Base-by-base conservation (phyloP, 2,329 filamentous ascomycete species). In the Orbilia brochopaga region DNA sequence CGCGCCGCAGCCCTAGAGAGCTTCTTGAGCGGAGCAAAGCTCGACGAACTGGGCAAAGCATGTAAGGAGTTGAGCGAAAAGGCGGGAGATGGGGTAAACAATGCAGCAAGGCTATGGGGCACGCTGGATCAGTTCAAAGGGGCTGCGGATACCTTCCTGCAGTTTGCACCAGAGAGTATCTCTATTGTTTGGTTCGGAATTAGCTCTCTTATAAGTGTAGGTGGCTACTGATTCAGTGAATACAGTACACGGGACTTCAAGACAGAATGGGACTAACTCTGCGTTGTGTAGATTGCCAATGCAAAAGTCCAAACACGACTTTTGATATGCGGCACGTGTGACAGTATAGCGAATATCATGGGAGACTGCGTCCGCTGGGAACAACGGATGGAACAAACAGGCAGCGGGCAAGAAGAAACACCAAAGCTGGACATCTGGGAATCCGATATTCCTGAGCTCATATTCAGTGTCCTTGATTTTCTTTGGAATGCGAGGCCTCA, bases 171-270 rank as follows among this genome's bases (percentile, higher is more conserved):
- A 21, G 64, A 69, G 56, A 69, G 56, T 42, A 56, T 69, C 6
- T 69, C 64, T 11, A 69, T 69, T 32, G 64, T 69, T 51, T 69
- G 64, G 64, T 69, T 69, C 35, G 64, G 64, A 7, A 69, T 69
- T 15, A 69, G 64, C 35, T 61, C 64, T 2, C 50, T 67, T 35
- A 67, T 67, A 7, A 23, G 55, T 11, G 63, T 60, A 50, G 37
- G 63, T 54, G 10, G 40, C 11, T 8, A 40, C 2, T 2, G 21
- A 40, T 32, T 48, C 23, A 17, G 3, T 48, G 5, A 19, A 21
- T 2, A 48, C 11, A 30, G 32, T 30, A 50, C 19, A 58, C n/a
- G n/a, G n/a, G n/a, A n/a, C n/a, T n/a, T n/a, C n/a, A n/a, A n/a
- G n/a, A n/a, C n/a, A n/a, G n/a, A n/a, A n/a, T n/a, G n/a, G n/a